Evolutionary conservation across 768 basidiomycete genomes (phyloP), one percentile per base, ranked within the genome.

Genomic region (Xerocomellus dryophilus): DNA sequence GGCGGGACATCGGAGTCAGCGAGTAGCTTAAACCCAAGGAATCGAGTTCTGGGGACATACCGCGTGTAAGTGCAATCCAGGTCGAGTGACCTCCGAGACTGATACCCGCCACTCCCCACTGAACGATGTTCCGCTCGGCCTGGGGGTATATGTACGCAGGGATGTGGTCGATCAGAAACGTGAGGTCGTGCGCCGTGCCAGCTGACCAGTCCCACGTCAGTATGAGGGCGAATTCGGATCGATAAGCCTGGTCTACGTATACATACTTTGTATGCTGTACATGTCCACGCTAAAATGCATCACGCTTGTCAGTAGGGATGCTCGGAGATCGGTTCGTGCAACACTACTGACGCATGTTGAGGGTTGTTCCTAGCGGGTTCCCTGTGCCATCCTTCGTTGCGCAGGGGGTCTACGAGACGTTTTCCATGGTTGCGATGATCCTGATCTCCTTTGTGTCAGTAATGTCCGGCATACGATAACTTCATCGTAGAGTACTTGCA

Each of bases 41-140:
- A 40, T 21, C 25, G 17, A 17, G n/a, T 39, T 21, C 18, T 5
- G 35, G 23, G 15, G 10, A 45, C 66, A 15, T 65, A 74, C 79
- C 78, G 58, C 74, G 73, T 20, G 78, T 64, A 34, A 91, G 77
- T 2, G 78, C 73, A 29, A 88, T 77, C 92, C 93, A 95, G 0
- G 88, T 77, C 0, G 90, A 78, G 66, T 97, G 92, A 0, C 92
- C 93, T 1, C 93, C 93, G 1, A 97, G 80, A 56, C 87, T 90
- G 60, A 87, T 77, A 0, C 93, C 93, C 0, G 81, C 78, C 4
- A 88, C 75, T 11, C 83, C 82, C 85, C 87, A 97, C 51, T 82
- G 77, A 7, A 72, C 76, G 35, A 95, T 78, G 14, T 62, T 66
- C 25, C 81, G 76, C 59, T 91, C 84, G 11, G 73, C 82, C 12